These are phyloP conservation scores for Wickerhamiella azymoides DNA, from an alignment of 805 yeast species.

Conservation along the genomic window DNA sequence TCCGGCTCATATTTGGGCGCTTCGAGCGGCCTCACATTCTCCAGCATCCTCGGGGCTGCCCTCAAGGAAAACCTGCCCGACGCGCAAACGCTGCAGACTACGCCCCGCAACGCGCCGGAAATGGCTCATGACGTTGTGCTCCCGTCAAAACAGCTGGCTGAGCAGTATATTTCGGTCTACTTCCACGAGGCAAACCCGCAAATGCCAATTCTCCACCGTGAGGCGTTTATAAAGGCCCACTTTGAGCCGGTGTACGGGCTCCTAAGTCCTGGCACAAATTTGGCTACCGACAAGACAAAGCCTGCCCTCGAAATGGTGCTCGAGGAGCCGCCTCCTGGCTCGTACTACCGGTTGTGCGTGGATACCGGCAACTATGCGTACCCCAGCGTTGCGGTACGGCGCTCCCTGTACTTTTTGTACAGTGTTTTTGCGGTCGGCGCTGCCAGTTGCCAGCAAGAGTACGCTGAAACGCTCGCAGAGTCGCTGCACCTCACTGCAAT, in stretches of 20 bases:
- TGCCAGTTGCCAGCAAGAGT: slow-evolving; percentile 54
- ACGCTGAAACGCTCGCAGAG: slow-evolving; percentile 51
- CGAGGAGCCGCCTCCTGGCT: slow-evolving; percentile 14
- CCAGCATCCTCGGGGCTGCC: slow-evolving; percentile 10
- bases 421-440: slow-evolving; percentile 71
- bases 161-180: slow-evolving; percentile 45
- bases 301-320: slow-evolving; percentile 9
- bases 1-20: slow-evolving; percentile 11
- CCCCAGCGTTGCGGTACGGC: slow-evolving; percentile 13
- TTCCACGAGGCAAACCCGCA: slow-evolving; percentile 76
- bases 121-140: slow-evolving; percentile 29
- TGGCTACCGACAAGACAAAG: slow-evolving; percentile 26
- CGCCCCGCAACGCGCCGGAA: slow-evolving; percentile 30
- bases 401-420: slow-evolving; percentile 48
- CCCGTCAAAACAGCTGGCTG: slow-evolving; percentile 61
- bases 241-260: slow-evolving; percentile 74
- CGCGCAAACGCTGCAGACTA: slow-evolving; percentile 15
- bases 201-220: slow-evolving; percentile 72
- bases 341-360: slow-evolving; percentile 15
- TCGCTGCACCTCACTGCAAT: slow-evolving; percentile 49
- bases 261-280: slow-evolving; percentile 36
- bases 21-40: slow-evolving; percentile 11
- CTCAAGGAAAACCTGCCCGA: slow-evolving; percentile 12
- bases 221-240: slow-evolving; percentile 48
- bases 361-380: slow-evolving; percentile 13